These are phyloP conservation scores for Fomitopsis palustris DNA, from an alignment of 1,284 basidiomycete species.

Conservation along the genomic window DNA sequence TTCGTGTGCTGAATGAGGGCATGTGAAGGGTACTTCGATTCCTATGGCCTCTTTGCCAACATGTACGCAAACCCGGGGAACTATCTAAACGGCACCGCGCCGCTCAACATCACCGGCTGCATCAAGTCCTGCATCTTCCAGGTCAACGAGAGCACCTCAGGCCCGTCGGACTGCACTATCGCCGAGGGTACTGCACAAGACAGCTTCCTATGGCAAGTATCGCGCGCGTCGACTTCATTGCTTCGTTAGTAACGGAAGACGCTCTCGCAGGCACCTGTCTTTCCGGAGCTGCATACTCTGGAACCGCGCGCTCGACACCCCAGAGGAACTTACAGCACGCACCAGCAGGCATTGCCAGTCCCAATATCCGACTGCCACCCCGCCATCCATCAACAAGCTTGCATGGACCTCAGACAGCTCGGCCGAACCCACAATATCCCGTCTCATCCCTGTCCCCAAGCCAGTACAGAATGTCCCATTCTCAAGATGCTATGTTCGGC, in stretches of 20 bases:
- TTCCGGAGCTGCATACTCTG: too few species aligned
- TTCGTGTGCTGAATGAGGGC: neutral
- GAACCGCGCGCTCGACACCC: too few species aligned
- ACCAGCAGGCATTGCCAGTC: too few species aligned
- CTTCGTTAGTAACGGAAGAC: neutral
- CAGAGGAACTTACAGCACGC: too few species aligned
- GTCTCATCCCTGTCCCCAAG: too few species aligned
- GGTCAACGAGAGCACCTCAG: constrained; percentile 29
- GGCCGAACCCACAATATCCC: too few species aligned
- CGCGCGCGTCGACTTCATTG: constrained; percentile 16
- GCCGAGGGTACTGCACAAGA: constrained; percentile 42
- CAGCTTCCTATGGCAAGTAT: constrained; percentile 48
- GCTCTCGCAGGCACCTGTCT: constrained; percentile 43
- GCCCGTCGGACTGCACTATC: constrained; percentile 35
- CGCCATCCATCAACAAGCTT: too few species aligned
- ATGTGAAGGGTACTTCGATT: constrained; percentile 48
- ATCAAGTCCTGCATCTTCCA: constrained; percentile 44
- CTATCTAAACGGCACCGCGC: constrained; percentile 58
- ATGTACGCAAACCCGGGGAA: constrained; percentile 44
- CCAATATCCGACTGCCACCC: too few species aligned
- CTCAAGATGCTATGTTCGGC: too few species aligned
- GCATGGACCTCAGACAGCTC: too few species aligned
- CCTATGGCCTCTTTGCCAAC: constrained; percentile 49
- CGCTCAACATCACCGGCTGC: constrained; percentile 50
- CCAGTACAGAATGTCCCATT: too few species aligned